phyloP scores from a whole-genome alignment of 805 yeast genomes.

The Metschnikowia colocasiae region DNA sequence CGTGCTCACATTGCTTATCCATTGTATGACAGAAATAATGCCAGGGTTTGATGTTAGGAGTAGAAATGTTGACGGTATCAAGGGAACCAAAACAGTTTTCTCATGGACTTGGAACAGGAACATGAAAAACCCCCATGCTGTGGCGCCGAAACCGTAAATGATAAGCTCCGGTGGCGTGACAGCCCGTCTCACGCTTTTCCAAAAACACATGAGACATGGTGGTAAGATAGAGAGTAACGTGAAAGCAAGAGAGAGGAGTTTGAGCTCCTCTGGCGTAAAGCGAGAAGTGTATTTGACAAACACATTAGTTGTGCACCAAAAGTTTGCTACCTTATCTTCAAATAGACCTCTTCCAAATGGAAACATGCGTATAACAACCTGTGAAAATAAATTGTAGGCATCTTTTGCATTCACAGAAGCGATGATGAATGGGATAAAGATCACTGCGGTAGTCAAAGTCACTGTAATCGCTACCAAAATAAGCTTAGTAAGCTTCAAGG shows the following conservation, averaged over 20 bases:
- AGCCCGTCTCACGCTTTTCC: slow-evolving; percentile 23
- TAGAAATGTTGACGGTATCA: slow-evolving; percentile 77
- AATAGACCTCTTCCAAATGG: slow-evolving; percentile 92
- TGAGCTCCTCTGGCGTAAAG: slow-evolving; percentile 57
- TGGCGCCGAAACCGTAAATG: slow-evolving; percentile 70
- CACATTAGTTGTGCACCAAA: slow-evolving; percentile 93
- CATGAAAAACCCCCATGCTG: slow-evolving; percentile 83
- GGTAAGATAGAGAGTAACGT: slow-evolving; percentile 44
- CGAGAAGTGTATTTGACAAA: slow-evolving; percentile 62
- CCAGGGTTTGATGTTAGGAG: slow-evolving; percentile 50
- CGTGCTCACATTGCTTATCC: slow-evolving; percentile 82
- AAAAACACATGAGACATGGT: slow-evolving; percentile 35
- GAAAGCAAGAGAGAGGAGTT: slow-evolving; percentile 49
- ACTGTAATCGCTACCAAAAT: slow-evolving; percentile 64
- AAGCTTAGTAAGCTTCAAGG: slow-evolving; percentile 54
- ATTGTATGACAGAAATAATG: slow-evolving; percentile 68
- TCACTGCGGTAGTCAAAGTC: slow-evolving; percentile 44
- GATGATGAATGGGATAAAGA: slow-evolving; percentile 60
- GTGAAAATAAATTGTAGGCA: slow-evolving; percentile 42
- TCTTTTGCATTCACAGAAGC: slow-evolving; percentile 25
- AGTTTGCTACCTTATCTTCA: slow-evolving; percentile 95
- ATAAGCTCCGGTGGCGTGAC: slow-evolving; percentile 20
- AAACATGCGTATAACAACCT: slow-evolving; percentile 66
- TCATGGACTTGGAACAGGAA: slow-evolving; percentile 97
- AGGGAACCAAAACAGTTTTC: slow-evolving; percentile 82